Percentiles rank a stretch among this genome's conserved stretches.
Conservation (phyloP, 345 rosid species). For the Eucalyptus regnans region DNA sequence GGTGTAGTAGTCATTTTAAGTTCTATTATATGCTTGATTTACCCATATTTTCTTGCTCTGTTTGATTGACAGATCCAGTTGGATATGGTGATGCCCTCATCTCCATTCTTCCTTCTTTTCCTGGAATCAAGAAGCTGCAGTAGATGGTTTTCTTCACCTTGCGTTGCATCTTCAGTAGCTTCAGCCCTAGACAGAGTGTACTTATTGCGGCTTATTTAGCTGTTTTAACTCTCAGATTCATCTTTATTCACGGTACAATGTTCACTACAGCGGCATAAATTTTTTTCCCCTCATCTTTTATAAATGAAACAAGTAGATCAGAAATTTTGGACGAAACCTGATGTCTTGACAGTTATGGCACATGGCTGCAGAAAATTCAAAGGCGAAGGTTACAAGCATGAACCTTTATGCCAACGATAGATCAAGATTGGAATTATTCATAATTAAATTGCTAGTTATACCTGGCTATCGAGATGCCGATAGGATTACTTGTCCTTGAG, state of each 20-base stretch:
- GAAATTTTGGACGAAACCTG: not conserved
- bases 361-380: not conserved
- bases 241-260: not conserved
- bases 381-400: not conserved
- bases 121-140: conserved; percentile 86
- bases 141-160: conserved; percentile 3
- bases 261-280: not conserved
- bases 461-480: not conserved
- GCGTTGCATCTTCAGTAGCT: not conserved
- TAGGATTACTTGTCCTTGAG: not conserved
- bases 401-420: not conserved
- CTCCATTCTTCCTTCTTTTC: conserved; percentile 76
- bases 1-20: not conserved
- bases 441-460: not conserved
- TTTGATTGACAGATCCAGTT: conserved; percentile 50
- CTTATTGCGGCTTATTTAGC: not conserved
- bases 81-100: conserved; percentile 84
- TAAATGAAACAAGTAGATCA: not conserved
- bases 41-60: not conserved
- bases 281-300: not conserved
- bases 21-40: not conserved
- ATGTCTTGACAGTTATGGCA: not conserved
- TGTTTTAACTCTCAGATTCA: not conserved
- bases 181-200: not conserved
- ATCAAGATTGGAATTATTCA: not conserved